These are phyloP conservation scores for Yarrowia sp. DNA, from an alignment of 805 yeast species.

Conservation along the genomic window DNA sequence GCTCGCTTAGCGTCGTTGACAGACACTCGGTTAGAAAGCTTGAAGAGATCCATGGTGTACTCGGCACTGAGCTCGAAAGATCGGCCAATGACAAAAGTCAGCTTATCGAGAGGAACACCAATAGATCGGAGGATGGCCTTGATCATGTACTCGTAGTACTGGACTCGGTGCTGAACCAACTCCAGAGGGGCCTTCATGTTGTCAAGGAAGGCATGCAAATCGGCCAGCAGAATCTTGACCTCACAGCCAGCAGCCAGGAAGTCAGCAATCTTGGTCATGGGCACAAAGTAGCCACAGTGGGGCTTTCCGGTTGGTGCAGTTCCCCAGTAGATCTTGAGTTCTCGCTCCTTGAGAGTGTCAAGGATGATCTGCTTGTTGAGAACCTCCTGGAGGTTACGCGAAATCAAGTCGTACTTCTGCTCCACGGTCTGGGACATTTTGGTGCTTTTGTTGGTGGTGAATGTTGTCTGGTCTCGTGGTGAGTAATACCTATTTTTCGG, in stretches of 20 bases:
- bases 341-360: conserved; percentile 73
- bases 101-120: conserved; percentile 87
- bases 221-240: conserved; percentile 88
- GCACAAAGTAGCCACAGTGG: conserved; percentile 97
- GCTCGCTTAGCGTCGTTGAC: conserved; percentile 98
- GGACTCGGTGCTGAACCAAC: conserved; percentile 82
- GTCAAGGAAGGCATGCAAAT: conserved; percentile 93
- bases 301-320: conserved; percentile 99
- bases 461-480: conserved; percentile 6
- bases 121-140: conserved; percentile 83
- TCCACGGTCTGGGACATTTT: conserved; percentile 31
- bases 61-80: conserved; percentile 78
- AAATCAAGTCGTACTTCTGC: conserved; percentile 59
- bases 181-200: conserved; percentile 98
- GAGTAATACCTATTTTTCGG: conserved; percentile 19
- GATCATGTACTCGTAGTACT: conserved; percentile 79
- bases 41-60: conserved; percentile 87
- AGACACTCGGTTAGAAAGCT: conserved; percentile 76
- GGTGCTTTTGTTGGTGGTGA: conserved; percentile 1
- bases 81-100: conserved; percentile 81
- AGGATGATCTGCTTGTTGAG: conserved; percentile 84
- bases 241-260: conserved; percentile 95
- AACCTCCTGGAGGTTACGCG: conserved; percentile 87
- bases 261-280: conserved; percentile 95
- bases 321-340: conserved; percentile 93